Percentiles rank a stretch among this genome's conserved stretches.
Conservation (phyloP, 2,329 filamentous ascomycete genomes). For the Paraphoma chrysanthemicola region DNA sequence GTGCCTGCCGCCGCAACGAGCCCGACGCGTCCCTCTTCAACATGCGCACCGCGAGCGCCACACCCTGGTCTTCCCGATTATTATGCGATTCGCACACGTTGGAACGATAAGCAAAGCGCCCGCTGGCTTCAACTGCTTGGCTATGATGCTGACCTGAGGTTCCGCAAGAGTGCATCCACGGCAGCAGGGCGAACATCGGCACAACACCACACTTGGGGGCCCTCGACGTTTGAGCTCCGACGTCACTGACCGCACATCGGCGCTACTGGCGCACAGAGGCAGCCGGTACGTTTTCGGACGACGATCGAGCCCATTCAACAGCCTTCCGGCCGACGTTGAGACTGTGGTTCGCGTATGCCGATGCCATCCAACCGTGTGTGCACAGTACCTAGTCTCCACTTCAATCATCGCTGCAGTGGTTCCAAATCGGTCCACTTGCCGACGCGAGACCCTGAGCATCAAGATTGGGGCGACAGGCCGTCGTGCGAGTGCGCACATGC, state of each 20-base stretch:
- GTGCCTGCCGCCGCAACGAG: slow-evolving; percentile 1
- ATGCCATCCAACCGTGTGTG: neutral
- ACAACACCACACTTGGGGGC: neutral
- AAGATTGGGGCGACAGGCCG: neutral
- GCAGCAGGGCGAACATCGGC: slow-evolving; percentile 2
- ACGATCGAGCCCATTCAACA: neutral
- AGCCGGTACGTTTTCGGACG: neutral
- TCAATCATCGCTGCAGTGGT: neutral
- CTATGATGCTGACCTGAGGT: neutral
- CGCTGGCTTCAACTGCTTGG: slow-evolving; percentile 1
- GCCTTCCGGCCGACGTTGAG: neutral
- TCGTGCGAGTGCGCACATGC: neutral
- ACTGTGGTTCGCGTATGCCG: neutral
- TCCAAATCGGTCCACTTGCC: neutral
- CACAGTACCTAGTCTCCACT: neutral
- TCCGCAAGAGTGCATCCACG: neutral
- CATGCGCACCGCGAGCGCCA: neutral
- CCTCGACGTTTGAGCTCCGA: neutral
- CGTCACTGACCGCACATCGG: neutral
- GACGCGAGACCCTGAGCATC: neutral
- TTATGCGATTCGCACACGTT: slow-evolving; percentile 5
- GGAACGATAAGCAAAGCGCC: slow-evolving; percentile 1
- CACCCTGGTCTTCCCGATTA: slow-evolving; percentile 1
- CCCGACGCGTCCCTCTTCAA: neutral
- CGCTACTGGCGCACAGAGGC: neutral